These are phyloP conservation scores for Cladophialophora bantiana DNA, from an alignment of 2,329 filamentous ascomycete species.

Conservation along the genomic window DNA sequence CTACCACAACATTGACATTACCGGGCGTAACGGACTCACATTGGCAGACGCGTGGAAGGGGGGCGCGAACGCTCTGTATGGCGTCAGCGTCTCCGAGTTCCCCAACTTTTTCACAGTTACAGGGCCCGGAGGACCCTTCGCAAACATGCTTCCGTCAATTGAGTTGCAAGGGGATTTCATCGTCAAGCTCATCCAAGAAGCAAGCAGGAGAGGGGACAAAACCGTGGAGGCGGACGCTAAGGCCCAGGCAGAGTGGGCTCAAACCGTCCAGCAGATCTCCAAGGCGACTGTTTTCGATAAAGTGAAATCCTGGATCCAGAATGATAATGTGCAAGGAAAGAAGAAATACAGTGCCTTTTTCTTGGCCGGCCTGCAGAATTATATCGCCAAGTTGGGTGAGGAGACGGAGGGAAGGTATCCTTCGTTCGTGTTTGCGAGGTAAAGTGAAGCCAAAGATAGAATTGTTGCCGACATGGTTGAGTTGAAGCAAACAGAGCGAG, in stretches of 20 bases:
- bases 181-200: slow-evolving; percentile 18
- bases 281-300: slow-evolving; percentile 57
- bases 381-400: not conserved
- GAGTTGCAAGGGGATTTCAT: slow-evolving; percentile 53
- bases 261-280: slow-evolving; percentile 46
- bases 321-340: slow-evolving; percentile 63
- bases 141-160: slow-evolving; percentile 62
- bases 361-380: slow-evolving; percentile 20
- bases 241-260: slow-evolving; percentile 59
- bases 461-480: no score
- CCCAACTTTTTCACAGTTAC: slow-evolving; percentile 62
- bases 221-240: slow-evolving; percentile 54
- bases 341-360: slow-evolving; percentile 15
- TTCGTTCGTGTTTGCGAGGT: not conserved
- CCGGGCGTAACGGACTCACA: slow-evolving; percentile 45
- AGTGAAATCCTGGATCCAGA: slow-evolving; percentile 57
- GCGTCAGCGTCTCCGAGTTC: slow-evolving; percentile 49
- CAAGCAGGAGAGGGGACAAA: slow-evolving; percentile 55
- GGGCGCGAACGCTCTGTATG: slow-evolving; percentile 49
- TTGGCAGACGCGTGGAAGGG: slow-evolving; percentile 47
- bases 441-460: not conserved
- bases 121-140: slow-evolving; percentile 61
- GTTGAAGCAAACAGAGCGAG: no score
- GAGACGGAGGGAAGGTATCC: slow-evolving; percentile 2
- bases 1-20: slow-evolving; percentile 50